Evolutionary conservation across 352 stramenopile species (phyloP), one percentile per base, ranked within the genome.

Genomic region (Blastocystis hominis): DNA sequence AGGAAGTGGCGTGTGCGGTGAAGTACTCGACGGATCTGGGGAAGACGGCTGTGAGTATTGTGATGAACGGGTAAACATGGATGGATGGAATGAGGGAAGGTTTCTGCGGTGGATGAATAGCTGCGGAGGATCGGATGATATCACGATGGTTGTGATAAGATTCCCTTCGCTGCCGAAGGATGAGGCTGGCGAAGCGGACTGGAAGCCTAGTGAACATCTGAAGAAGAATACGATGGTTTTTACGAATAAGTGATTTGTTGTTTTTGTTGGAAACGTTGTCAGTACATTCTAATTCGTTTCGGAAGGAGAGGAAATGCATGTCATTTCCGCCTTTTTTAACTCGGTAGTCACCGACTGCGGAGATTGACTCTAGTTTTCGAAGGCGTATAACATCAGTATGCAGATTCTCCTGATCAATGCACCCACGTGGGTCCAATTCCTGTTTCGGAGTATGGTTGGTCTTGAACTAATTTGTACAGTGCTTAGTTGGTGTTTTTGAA

Each of bases 331-430:
- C 15, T n/a, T 77, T 10, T 53, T 77, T 56, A 77, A 77, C 50
- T 77, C 40, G n/a, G 66, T 77, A 77, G 9, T 30, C 3, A 4
- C n/a, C 24, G 34, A 61, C 15, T 30, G 13, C 36, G 5, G 4
- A 56, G 13, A 17, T 15, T 61, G n/a, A 30, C 10, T 55, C 6
- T 66, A 84, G 72, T 54, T 84, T 40, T 84, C 30, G 9, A 64
- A 44, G 34, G n/a, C 36, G 5, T 84, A 84, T 61, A 6, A 69
- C 47, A 53, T 66, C 1, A 30, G 36, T 17, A 66, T 66, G 47
- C 72, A 84, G 46, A 69, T 64, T 30, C 34, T 84, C 20, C 53
- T 84, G 20, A 84, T 84, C n/a, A 84, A 84, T 84, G 72, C 72
- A 38, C 56, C 72, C n/a, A 24, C 24, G n/a, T 44, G 36, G 3